Evolutionary conservation across 2,329 filamentous ascomycete genomes (phyloP), one percentile per base, ranked within the genome.

Genomic region (Colletotrichum costaricense): DNA sequence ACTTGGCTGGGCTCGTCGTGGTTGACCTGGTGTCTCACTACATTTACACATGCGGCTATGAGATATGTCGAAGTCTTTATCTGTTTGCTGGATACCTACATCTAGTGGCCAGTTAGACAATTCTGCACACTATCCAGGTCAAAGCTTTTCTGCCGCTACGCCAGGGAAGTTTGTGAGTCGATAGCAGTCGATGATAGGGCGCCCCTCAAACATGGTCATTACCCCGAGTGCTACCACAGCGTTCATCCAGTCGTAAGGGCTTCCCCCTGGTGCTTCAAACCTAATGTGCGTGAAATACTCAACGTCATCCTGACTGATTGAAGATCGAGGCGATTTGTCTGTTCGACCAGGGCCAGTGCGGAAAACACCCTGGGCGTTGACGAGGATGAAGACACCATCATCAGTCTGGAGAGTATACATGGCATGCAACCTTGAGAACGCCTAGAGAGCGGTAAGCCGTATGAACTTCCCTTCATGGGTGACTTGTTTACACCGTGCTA

Each of bases 271-370:
- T 8, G 76, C 76, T 60, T 77, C 75, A 52, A 78, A 76, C 6
- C 65, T 69, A 28, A 77, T 75, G 16, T 78, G 75, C 1, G 76
- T 77, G 30, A 78, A 78, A 28, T 78, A 77, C 64, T 78, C 76
- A 3, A 75, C 76, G 1, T 76, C 66, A 33, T 78, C 76, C 52
- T 78, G 76, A 2, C 73, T 63, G 1, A 63, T 67, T 42, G 38
- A 16, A 8, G 69, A 66, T 24, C 57, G 72, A 1, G 59, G 58
- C 19, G 64, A 22, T 11, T 28, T 49, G 24, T 38, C 54, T 2
- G 38, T 66, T 42, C 56, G 46, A 3, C 57, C 56, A 5, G 73
- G 69, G 3, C 73, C 73, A 7, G 28, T 57, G 22, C 69, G 66
- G 49, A 62, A 74, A 4, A 74, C 55, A 4, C 76, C 76, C 24